Conservation (phyloP, 352 stramenopile species). For the Globisporangium acanthophoron region DNA sequence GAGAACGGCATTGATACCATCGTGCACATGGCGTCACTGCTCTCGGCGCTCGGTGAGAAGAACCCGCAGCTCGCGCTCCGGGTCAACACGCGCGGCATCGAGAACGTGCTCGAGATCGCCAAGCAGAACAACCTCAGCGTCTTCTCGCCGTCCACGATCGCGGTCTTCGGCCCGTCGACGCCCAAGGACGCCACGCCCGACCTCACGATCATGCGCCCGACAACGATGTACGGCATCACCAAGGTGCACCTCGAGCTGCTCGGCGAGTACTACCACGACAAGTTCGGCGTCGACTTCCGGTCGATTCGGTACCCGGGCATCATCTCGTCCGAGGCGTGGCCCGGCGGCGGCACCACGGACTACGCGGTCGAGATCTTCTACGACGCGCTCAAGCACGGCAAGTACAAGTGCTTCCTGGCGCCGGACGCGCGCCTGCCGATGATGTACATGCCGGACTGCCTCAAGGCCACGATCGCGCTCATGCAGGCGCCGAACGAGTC, state of each 20-base stretch:
- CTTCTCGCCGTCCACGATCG: conserved; percentile 89
- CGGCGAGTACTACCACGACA: conserved; percentile 91
- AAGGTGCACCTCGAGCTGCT: conserved; percentile 90
- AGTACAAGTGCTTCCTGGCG: conserved; percentile 88
- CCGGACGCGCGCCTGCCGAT: conserved; percentile 83
- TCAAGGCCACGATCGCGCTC: conserved; percentile 82
- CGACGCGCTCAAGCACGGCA: conserved; percentile 80
- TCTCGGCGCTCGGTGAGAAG: conserved; percentile 88
- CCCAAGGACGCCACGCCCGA: conserved; percentile 83
- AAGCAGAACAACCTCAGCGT: conserved; percentile 84
- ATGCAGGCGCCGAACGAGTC: conserved; percentile 60
- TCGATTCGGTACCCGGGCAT: conserved; percentile 89
- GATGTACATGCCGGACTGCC: conserved; percentile 94
- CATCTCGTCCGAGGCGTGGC: conserved; percentile 84
- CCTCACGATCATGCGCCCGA: conserved; percentile 88
- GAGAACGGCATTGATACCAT: conserved; percentile 88
- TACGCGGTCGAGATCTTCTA: conserved; percentile 94
- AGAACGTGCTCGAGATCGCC: conserved; percentile 90
- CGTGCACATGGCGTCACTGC: conserved; percentile 88
- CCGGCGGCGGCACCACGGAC: conserved; percentile 82
- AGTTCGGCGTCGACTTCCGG: conserved; percentile 90
- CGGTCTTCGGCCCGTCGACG: conserved; percentile 86
- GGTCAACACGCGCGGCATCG: conserved; percentile 86
- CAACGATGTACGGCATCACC: conserved; percentile 91
- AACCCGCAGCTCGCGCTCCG: conserved; percentile 85